These are phyloP conservation scores for Delonix regia DNA, from an alignment of 306 rosid species.

Conservation along the genomic window DNA sequence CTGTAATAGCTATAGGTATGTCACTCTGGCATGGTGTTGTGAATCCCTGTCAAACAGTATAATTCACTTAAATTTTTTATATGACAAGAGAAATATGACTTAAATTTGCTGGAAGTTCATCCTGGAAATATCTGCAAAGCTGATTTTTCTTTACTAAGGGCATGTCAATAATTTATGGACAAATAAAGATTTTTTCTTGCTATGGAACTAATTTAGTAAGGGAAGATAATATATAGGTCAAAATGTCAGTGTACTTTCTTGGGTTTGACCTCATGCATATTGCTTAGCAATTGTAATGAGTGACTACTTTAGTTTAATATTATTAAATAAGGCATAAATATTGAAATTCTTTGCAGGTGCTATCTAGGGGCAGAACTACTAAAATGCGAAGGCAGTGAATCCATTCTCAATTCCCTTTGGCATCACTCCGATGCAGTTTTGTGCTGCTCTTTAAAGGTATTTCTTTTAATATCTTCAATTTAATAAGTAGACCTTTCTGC, in stretches of 20 bases:
- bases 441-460: conserved; percentile 91
- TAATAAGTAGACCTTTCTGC: background rate
- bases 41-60: background rate
- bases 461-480: background rate
- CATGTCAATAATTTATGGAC: background rate
- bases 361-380: conserved; percentile 85
- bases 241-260: background rate
- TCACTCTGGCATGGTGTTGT: background rate
- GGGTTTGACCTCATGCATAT: background rate
- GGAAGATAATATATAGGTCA: background rate
- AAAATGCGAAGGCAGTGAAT: conserved; percentile 79
- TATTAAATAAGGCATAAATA: background rate
- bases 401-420: conserved; percentile 92
- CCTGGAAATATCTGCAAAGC: background rate
- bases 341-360: conserved; percentile 60
- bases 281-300: background rate
- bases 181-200: background rate
- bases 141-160: background rate
- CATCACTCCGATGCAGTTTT: conserved; percentile 89
- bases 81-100: background rate
- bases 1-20: conserved; percentile 77
- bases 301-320: background rate
- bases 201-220: background rate
- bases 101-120: background rate
- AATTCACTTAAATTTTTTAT: background rate